Evolutionary conservation across 2,329 filamentous ascomycete species (phyloP), one percentile per base, ranked within the genome.

Genomic region (Penicillium digitatum): DNA sequence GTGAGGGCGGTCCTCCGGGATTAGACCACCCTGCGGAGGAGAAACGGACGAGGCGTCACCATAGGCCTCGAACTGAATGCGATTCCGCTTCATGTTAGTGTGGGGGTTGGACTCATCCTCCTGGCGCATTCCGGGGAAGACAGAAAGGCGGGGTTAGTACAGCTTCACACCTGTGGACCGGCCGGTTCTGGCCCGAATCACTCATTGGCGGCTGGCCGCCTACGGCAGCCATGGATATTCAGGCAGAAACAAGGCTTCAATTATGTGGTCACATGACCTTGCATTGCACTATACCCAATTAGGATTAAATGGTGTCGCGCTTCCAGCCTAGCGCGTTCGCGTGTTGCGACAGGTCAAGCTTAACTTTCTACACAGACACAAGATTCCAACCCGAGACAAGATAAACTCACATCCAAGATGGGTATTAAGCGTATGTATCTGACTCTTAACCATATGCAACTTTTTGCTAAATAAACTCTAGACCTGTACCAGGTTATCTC

Each of bases 401-500:
- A 46, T 26, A 9, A 48, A 27, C 18, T 32, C 35, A 35, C 38
- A 34, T 42, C 22, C 62, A 73, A 56, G 3, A 81, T 81, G 78
- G 78, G 78, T 68, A 80, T 80, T 57, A 80, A 80, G 68, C 75
- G 78, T 79, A 64, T 62, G 77, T 71, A 34, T 12, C 45, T 5
- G 29, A 22, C 11, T 24, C n/a, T 29, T 22, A 34, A 20, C 44
- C 29, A 34, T 78, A 62, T 38, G 86, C 85, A 81, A 81, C 3
- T 83, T 74, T 87, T 66, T 48, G 37, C 60, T 66, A 37, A 69
- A 49, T 38, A 31, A 34, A n/a, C 26, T 12, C 24, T 60, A 80
- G 84, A 89, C 66, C 82, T 94, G 40, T 90, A 87, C 73, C 82
- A 84, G 62, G 87, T 94, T 73, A 90, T 94, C 76, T 88, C 89